phyloP scores from a whole-genome alignment of 108 stramenopile species.

The Mediolabrus comicus region DNA sequence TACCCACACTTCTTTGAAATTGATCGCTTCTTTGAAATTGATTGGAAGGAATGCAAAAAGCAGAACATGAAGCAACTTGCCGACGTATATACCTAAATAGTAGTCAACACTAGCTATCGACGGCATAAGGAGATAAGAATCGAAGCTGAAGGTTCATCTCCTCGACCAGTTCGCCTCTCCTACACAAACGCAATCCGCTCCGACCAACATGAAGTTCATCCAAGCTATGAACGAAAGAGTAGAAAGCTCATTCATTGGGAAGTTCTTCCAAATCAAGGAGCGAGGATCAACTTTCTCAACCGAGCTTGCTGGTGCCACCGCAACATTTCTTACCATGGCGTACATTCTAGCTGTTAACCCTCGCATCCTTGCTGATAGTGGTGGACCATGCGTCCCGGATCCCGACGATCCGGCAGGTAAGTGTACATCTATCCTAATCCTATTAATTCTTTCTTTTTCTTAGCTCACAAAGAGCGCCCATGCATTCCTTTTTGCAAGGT shows the following conservation, averaged over 20 bases:
- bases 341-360: slow-evolving; percentile 68
- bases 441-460: no score
- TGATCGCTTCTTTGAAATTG: no score
- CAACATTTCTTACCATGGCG: slow-evolving; percentile 71
- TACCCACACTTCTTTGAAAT: no score
- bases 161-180: no score
- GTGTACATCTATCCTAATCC: no score
- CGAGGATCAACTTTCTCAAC: slow-evolving; percentile 43
- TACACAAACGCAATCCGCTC: no score
- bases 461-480: background rate
- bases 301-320: slow-evolving; percentile 50
- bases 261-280: slow-evolving; percentile 1
- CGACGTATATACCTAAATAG: no score
- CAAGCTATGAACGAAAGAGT: slow-evolving; percentile 3
- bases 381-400: slow-evolving; percentile 53
- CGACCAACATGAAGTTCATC: background rate
- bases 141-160: no score
- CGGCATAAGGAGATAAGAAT: no score
- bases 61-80: no score
- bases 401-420: slow-evolving; percentile 22
- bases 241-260: slow-evolving; percentile 7
- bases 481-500: background rate
- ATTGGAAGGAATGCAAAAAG: no score
- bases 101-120: no score
- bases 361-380: slow-evolving; percentile 56